Percentiles rank a stretch among this genome's conserved stretches.
Conservation (phyloP, 805 yeast species). For the Candida adriatica region DNA sequence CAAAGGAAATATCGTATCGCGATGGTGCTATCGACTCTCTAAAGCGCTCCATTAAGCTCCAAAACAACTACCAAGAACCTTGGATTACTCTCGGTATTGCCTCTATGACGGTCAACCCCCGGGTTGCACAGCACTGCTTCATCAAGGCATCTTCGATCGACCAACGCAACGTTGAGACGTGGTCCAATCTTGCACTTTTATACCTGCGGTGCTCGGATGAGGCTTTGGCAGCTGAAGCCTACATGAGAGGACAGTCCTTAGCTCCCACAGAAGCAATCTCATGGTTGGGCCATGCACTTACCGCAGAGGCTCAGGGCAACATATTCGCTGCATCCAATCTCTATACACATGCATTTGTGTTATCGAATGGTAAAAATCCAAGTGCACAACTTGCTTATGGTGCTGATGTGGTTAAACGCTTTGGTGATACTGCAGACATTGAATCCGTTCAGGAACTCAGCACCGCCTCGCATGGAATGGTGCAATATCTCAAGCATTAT, state of each 20-base stretch:
- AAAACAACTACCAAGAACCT: slow-evolving; percentile 58
- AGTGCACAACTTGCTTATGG: slow-evolving; percentile 71
- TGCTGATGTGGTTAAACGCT: slow-evolving; percentile 38
- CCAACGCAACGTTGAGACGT: slow-evolving; percentile 57
- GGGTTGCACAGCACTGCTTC: slow-evolving; percentile 87
- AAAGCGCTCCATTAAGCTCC: slow-evolving; percentile 65
- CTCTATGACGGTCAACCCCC: slow-evolving; percentile 53
- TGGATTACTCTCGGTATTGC: slow-evolving; percentile 87
- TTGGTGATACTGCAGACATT: slow-evolving; percentile 46
- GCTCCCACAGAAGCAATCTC: slow-evolving; percentile 71
- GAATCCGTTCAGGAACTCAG: slow-evolving; percentile 58
- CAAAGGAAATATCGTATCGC: slow-evolving; percentile 28
- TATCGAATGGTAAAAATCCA: slow-evolving; percentile 69
- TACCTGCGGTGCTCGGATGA: slow-evolving; percentile 63
- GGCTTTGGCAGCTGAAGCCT: slow-evolving; percentile 67
- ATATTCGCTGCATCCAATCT: slow-evolving; percentile 42
- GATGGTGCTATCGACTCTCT: slow-evolving; percentile 48
- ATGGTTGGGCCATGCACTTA: slow-evolving; percentile 84
- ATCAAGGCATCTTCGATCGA: slow-evolving; percentile 72
- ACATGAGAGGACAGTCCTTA: slow-evolving; percentile 67
- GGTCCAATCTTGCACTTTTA: slow-evolving; percentile 79
- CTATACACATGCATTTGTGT: slow-evolving; percentile 70
- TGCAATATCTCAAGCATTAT: slow-evolving; percentile 51
- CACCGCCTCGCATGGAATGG: slow-evolving; percentile 60
- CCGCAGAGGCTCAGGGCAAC: slow-evolving; percentile 45